These are phyloP conservation scores for Raffaelea arxii DNA, from an alignment of 2,329 filamentous ascomycete genomes.

Conservation along the genomic window DNA sequence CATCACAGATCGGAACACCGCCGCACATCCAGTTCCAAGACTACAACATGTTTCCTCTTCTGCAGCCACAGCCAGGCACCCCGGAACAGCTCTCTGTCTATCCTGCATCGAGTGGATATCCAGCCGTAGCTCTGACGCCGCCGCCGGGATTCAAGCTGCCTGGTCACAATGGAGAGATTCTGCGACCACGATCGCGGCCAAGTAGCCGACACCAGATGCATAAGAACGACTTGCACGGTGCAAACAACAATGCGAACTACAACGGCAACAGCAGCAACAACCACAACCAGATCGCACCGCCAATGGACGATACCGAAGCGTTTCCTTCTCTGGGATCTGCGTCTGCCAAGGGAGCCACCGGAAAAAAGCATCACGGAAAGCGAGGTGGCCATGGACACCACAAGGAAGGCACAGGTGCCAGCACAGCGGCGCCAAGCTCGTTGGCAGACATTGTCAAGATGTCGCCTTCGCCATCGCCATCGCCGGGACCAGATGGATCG, in stretches of 20 bases:
- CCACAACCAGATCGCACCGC: conserved; percentile 52
- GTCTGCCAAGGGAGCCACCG: conserved; percentile 54
- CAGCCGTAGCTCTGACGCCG: conserved; percentile 48
- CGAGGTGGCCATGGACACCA: conserved; percentile 71
- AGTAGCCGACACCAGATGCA: conserved; percentile 66
- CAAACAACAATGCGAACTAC: conserved; percentile 29
- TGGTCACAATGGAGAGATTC: conserved; percentile 42
- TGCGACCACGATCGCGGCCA: conserved; percentile 70
- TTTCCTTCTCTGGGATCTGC: conserved; percentile 83
- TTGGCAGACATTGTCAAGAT: conserved; percentile 93
- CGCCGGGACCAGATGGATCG: conserved; percentile 51
- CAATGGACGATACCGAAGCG: conserved; percentile 88
- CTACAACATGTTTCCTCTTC: conserved; percentile 72
- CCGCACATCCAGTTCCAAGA: conserved; percentile 72
- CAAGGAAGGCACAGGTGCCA: conserved; percentile 48
- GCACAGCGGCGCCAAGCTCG: conserved; percentile 53
- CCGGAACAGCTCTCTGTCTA: conserved; percentile 49
- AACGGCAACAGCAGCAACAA: neutral
- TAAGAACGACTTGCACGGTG: conserved; percentile 24
- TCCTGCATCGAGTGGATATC: conserved; percentile 40
- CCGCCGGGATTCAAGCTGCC: conserved; percentile 62
- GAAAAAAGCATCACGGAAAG: conserved; percentile 90
- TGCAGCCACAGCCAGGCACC: conserved; percentile 54
- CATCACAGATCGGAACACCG: conserved; percentile 43
- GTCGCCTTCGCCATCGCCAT: conserved; percentile 85